These are phyloP conservation scores for Amesomyces nigricolor DNA, from an alignment of 2,329 filamentous ascomycete genomes.

Conservation along the genomic window DNA sequence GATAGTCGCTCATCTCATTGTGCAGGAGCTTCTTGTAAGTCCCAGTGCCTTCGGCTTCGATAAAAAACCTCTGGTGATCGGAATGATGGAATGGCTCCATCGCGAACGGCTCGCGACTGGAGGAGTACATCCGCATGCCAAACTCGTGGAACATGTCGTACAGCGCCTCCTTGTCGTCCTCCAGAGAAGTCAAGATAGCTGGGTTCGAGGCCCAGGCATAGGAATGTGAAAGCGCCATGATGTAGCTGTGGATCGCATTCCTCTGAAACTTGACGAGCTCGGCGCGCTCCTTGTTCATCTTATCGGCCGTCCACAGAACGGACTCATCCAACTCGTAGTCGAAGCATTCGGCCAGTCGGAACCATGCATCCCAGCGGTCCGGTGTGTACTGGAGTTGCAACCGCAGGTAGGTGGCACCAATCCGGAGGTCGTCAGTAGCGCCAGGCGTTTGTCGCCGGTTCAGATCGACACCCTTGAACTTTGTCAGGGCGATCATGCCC, in stretches of 20 bases:
- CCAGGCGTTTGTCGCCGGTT: conserved; percentile 72
- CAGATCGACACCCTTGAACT: conserved; percentile 65
- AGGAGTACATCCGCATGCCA: conserved; percentile 56
- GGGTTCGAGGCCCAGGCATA: conserved; percentile 42
- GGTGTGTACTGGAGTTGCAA: conserved; percentile 78
- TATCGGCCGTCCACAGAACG: conserved; percentile 83
- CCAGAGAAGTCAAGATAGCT: conserved; percentile 27
- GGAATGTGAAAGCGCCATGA: conserved; percentile 53
- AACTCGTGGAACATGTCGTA: conserved; percentile 57
- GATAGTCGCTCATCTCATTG: conserved; percentile 53
- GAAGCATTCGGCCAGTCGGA: conserved; percentile 77
- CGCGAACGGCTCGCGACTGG: conserved; percentile 56
- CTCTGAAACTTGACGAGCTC: conserved; percentile 73
- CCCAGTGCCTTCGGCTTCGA: conserved; percentile 43
- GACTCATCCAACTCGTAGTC: conserved; percentile 84
- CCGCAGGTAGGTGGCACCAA: conserved; percentile 72
- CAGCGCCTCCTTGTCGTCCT: conserved; percentile 47
- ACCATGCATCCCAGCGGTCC: conserved; percentile 87
- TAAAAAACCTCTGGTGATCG: conserved; percentile 53
- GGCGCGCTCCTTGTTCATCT: conserved; percentile 75
- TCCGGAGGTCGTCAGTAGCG: conserved; percentile 77
- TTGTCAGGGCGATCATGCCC: conserved; percentile 81
- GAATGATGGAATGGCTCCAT: conserved; percentile 56
- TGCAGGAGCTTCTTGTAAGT: conserved; percentile 50
- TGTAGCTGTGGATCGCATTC: conserved; percentile 76